Evolutionary conservation across 2,329 filamentous ascomycete species (phyloP).

Genomic region (Dryadomyces sulphureus): DNA sequence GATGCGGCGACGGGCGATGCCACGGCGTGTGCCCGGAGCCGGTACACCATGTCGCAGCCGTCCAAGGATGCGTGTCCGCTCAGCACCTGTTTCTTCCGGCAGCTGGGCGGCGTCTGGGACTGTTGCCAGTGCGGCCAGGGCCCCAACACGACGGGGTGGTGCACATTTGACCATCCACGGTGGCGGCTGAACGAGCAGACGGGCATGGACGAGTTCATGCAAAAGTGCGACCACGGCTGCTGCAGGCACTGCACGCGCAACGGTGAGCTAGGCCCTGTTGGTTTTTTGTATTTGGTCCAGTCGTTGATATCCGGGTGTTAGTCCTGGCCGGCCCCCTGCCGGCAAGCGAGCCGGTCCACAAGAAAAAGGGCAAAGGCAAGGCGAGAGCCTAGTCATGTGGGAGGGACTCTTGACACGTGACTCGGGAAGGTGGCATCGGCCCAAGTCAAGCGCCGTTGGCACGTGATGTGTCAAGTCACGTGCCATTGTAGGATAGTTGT

Average conservation of each 20-base stretch:
- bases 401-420: too few species aligned
- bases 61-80: constrained; percentile 31
- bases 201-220: constrained; percentile 20
- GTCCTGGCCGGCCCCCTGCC: too few species aligned
- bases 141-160: constrained; percentile 39
- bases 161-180: constrained; percentile 21
- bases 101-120: constrained; percentile 34
- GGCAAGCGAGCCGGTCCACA: not conserved
- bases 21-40: constrained; percentile 32
- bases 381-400: not conserved
- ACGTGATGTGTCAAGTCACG: too few species aligned
- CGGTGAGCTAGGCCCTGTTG: constrained; percentile 24
- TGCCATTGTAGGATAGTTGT: too few species aligned
- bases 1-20: constrained; percentile 34
- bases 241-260: constrained; percentile 32
- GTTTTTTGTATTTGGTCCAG: too few species aligned
- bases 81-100: constrained; percentile 34
- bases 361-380: not conserved
- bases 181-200: constrained; percentile 18
- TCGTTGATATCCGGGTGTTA: too few species aligned
- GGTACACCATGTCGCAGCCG: constrained; percentile 29
- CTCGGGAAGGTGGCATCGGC: too few species aligned
- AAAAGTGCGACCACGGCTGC: constrained; percentile 37
- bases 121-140: constrained; percentile 37
- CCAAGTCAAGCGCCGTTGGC: too few species aligned